phyloP scores from a whole-genome alignment of 148 eudicot species.

The Nepenthes gracilis region DNA sequence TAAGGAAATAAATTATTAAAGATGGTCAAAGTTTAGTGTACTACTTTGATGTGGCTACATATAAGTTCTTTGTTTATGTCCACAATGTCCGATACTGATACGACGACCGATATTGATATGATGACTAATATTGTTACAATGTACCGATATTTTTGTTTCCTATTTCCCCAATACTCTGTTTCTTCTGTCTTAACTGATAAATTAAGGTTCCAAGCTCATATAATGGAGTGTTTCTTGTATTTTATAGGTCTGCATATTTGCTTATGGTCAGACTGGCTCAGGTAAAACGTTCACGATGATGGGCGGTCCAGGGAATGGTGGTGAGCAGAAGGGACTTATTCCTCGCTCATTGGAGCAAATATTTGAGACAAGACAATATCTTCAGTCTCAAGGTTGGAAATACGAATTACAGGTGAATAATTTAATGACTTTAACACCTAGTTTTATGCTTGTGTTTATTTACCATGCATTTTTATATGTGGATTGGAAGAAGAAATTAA shows the following conservation, averaged over 20 bases:
- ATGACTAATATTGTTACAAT: too few species aligned
- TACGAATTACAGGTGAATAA: constrained; percentile 83
- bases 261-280: constrained; percentile 98
- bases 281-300: constrained; percentile 98
- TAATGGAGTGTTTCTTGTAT: neutral
- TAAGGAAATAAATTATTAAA: too few species aligned
- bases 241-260: constrained; percentile 84
- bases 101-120: too few species aligned
- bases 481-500: too few species aligned
- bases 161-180: neutral
- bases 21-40: too few species aligned
- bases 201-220: neutral
- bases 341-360: constrained; percentile 93
- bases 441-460: too few species aligned
- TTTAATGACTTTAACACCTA: too few species aligned
- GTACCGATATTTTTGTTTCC: neutral
- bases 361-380: constrained; percentile 65
- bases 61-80: too few species aligned
- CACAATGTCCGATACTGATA: too few species aligned
- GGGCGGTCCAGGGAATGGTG: constrained; percentile 62
- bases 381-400: constrained; percentile 90
- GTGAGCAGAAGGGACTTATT: constrained; percentile 74
- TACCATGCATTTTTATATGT: too few species aligned
- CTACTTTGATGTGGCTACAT: too few species aligned
- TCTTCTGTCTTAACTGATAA: neutral